phyloP scores from a whole-genome alignment of 441 rosid genomes.

The Pelargonium cotyledonis region DNA sequence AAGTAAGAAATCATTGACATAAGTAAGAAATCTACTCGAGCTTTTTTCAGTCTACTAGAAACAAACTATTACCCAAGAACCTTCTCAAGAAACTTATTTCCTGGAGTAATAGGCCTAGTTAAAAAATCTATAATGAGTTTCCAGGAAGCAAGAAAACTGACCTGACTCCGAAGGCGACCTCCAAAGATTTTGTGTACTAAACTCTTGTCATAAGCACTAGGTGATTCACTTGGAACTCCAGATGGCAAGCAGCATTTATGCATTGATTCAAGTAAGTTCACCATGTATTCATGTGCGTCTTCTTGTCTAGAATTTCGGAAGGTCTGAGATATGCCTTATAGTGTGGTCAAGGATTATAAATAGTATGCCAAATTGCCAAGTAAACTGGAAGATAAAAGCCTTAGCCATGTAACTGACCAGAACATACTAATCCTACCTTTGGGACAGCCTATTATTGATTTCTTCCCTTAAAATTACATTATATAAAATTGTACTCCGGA shows the following conservation, averaged over 20 bases:
- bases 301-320: conserved; percentile 77
- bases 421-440: too few relatives aligned
- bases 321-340: conserved; percentile 72
- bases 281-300: conserved; percentile 98
- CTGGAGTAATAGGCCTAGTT: neutral
- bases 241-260: conserved; percentile 96
- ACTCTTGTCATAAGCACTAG: conserved; percentile 87
- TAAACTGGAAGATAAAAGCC: too few relatives aligned
- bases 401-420: too few relatives aligned
- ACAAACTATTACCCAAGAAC: neutral
- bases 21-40: neutral
- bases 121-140: neutral
- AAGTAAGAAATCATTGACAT: conserved; percentile 13
- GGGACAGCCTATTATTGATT: too few relatives aligned
- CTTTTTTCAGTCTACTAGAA: too few relatives aligned
- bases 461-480: too few relatives aligned
- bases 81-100: neutral
- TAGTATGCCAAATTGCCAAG: too few relatives aligned
- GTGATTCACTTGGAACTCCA: conserved; percentile 87
- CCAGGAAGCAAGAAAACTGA: conserved; percentile 22
- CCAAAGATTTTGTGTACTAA: conserved; percentile 94
- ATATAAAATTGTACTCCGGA: too few relatives aligned
- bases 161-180: conserved; percentile 91
- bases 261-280: conserved; percentile 89
- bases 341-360: conserved; percentile 34